Conservation (phyloP, 768 basidiomycete species). For the Pleurotus salmoneostramineus region DNA sequence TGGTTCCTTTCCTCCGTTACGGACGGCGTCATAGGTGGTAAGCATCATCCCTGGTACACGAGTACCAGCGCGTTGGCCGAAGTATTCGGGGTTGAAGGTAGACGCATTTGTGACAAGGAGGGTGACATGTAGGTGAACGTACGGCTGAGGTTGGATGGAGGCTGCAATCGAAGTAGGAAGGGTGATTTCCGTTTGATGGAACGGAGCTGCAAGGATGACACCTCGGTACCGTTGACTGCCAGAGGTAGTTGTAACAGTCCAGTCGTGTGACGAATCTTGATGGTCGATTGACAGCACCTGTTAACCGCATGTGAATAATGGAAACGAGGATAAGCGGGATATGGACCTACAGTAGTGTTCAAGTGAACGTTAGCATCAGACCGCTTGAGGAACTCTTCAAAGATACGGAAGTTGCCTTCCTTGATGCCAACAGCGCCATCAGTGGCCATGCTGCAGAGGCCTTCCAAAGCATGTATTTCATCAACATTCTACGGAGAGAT, state of each 20-base stretch:
- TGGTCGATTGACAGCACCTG: conserved; percentile 53
- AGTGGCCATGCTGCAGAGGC: conserved; percentile 68
- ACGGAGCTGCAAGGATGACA: conserved; percentile 86
- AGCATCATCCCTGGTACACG: conserved; percentile 62
- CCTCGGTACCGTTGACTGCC: conserved; percentile 58
- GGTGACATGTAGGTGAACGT: conserved; percentile 86
- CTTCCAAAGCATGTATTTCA: conserved; percentile 75
- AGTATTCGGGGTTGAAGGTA: conserved; percentile 60
- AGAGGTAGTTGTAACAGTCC: conserved; percentile 47
- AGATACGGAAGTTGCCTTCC: conserved; percentile 84
- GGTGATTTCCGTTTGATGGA: conserved; percentile 60
- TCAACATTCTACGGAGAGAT: conserved; percentile 48
- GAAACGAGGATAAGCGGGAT: background rate
- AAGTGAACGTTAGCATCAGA: conserved; percentile 70
- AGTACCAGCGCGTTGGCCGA: conserved; percentile 45
- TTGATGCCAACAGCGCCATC: conserved; percentile 58
- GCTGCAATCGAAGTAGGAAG: conserved; percentile 44
- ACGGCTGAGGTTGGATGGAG: conserved; percentile 66
- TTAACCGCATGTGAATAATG: background rate
- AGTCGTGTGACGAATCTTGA: conserved; percentile 37
- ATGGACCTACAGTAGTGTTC: conserved; percentile 56
- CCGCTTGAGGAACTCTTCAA: conserved; percentile 71
- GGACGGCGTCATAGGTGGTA: conserved; percentile 63
- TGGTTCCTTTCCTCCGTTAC: conserved; percentile 54
- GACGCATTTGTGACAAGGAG: conserved; percentile 76